Percentiles rank a stretch among this genome's conserved stretches.
These are phyloP conservation scores for Phlegmacium glaucopus DNA, from an alignment of 768 basidiomycete genomes.

Conservation along the genomic window DNA sequence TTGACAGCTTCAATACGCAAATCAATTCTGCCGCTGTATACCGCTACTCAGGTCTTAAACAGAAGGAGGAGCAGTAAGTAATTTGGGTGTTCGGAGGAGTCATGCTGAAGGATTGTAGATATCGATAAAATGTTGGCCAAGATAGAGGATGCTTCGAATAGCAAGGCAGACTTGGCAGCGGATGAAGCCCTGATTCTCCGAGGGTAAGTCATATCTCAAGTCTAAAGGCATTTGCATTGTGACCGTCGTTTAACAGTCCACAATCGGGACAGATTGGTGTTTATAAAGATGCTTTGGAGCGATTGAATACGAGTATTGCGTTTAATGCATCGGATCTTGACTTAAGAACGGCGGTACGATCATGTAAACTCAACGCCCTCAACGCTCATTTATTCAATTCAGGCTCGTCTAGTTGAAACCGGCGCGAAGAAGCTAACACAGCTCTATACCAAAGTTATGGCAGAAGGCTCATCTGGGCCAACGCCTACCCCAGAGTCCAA, in stretches of 20 bases:
- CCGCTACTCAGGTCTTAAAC: conserved; percentile 72
- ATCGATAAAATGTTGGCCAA: conserved; percentile 76
- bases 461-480: too few species aligned
- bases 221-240: neutral
- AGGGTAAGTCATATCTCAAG: conserved; percentile 42
- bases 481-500: too few species aligned
- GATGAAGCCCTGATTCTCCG: conserved; percentile 78
- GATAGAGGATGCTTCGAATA: conserved; percentile 76
- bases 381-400: too few species aligned
- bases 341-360: conserved; percentile 49
- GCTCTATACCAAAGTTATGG: too few species aligned
- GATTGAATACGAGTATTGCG: conserved; percentile 75
- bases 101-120: conserved; percentile 39
- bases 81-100: neutral
- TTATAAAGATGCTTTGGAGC: conserved; percentile 73
- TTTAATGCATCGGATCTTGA: conserved; percentile 64
- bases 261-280: conserved; percentile 60
- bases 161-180: conserved; percentile 68
- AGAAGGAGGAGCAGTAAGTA: conserved; percentile 68
- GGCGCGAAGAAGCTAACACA: too few species aligned
- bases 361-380: neutral
- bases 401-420: too few species aligned
- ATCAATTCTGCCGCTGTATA: conserved; percentile 80
- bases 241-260: conserved; percentile 43
- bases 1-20: too few species aligned